A percentile compares a stretch with the other conserved stretches of the same genome.
phyloP scores from a whole-genome alignment of 495 filamentous ascomycete species.

The Aspergillus leporis region DNA sequence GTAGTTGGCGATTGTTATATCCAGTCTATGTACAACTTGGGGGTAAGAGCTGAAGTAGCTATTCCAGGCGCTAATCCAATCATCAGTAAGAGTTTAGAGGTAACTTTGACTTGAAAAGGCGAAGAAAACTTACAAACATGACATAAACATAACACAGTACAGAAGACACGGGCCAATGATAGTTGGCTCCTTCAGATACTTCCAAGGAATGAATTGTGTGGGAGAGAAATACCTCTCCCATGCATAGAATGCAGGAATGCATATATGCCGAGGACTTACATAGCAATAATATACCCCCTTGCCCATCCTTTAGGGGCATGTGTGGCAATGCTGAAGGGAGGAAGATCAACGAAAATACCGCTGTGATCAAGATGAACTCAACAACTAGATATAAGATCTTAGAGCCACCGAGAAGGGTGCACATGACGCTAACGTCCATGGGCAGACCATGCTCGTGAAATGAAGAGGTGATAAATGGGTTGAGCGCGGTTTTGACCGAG shows the following conservation, averaged over 20 bases:
- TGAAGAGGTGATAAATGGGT: conserved; percentile 17
- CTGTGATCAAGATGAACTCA: conserved; percentile 54
- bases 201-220: conserved; percentile 54
- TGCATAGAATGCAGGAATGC: conserved; percentile 53
- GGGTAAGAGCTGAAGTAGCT: conserved; percentile 63
- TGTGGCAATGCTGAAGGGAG: conserved; percentile 55
- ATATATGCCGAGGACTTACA: conserved; percentile 24
- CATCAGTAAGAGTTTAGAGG: conserved; percentile 45
- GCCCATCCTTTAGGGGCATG: conserved; percentile 19
- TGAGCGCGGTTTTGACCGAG: not conserved
- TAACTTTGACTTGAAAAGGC: conserved; percentile 41
- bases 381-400: conserved; percentile 22
- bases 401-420: conserved; percentile 38
- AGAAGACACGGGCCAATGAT: conserved; percentile 48
- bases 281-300: conserved; percentile 7
- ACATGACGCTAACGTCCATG: conserved; percentile 19
- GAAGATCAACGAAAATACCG: conserved; percentile 49
- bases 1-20: conserved; percentile 50
- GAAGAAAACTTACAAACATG: conserved; percentile 52
- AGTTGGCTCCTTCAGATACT: conserved; percentile 58
- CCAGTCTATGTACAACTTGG: conserved; percentile 62
- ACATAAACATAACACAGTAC: conserved; percentile 54
- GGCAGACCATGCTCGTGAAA: conserved; percentile 25
- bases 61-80: conserved; percentile 53
- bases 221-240: conserved; percentile 55